Base-by-base conservation (phyloP, 805 yeast species). In the Metschnikowia lochheadii region DNA sequence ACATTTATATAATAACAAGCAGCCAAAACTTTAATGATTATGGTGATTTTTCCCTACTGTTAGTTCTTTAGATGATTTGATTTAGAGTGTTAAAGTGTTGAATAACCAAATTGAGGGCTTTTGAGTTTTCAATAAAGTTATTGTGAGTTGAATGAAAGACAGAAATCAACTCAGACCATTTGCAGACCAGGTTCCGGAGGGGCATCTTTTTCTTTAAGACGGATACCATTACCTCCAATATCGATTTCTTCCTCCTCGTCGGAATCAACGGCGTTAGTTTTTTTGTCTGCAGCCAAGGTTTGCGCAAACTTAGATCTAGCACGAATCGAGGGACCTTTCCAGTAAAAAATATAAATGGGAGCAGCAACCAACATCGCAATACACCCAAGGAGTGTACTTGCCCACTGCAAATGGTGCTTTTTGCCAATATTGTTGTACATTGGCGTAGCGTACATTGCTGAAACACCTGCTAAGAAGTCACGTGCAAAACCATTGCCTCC, bases 401-500 rank as follows among this genome's bases (percentile, higher is more conserved):
- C 75, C 73, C 74, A 72, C 48, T 67, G 71, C 32, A 67, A 49
- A 40, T 69, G 72, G 42, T 51, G 52, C 35, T 52, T 62, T 3
- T 54, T 54, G 11, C 68, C 68, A 39, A 70, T 68, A 35, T 70
- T 68, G 11, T 47, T 54, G 56, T 67, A 72, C 66, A 72, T 53
- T 14, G 77, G 76, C 3, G 64, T 62, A 20, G 76, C 65, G 47
- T 63, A 69, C 68, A 70, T 67, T 13, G 73, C 63, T 8, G 72
- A 56, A 40, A 72, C 58, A 52, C 77, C 77, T 1, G 75, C 75
- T 40, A 72, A 54, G 49, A 70, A 65, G 48, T 72, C 77, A 42
- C 77, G 63, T 14, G 76, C 69, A 52, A 69, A 70, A 5, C 75
- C 77, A 50, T 72, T 72, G 33, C 76, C 76, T 7, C 76, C 76